These are phyloP conservation scores for Theobroma cacao DNA, from an alignment of 345 rosid genomes.

Conservation along the genomic window DNA sequence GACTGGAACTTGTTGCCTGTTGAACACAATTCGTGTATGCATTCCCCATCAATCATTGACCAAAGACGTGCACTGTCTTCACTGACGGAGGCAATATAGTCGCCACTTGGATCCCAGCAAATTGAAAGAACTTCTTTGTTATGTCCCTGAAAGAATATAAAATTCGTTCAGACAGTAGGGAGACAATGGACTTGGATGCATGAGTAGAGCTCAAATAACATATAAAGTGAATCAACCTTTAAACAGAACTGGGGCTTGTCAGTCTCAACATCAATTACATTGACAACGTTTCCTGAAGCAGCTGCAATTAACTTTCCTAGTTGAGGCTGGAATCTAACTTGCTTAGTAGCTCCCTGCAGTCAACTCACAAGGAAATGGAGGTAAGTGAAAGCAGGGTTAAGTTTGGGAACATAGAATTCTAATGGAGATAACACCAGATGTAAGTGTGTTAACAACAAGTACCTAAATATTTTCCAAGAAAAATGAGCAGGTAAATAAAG, in stretches of 20 bases:
- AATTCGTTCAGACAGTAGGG: background rate
- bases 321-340: conserved; percentile 33
- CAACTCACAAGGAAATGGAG: background rate
- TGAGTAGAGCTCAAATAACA: background rate
- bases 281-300: conserved; percentile 22
- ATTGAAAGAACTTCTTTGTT: conserved; percentile 24
- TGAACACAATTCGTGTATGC: conserved; percentile 19
- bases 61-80: conserved; percentile 28
- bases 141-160: conserved; percentile 27
- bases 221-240: conserved; percentile 17
- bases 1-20: conserved; percentile 34
- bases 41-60: conserved; percentile 23
- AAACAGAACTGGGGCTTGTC: conserved; percentile 9
- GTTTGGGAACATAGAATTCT: background rate
- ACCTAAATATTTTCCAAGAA: background rate
- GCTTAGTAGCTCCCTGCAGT: conserved; percentile 27
- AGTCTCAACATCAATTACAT: conserved; percentile 30
- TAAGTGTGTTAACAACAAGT: background rate
- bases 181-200: background rate
- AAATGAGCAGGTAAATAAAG: background rate
- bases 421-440: background rate
- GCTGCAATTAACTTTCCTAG: conserved; percentile 24
- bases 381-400: background rate
- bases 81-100: conserved; percentile 32
- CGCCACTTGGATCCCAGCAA: conserved; percentile 32